phyloP scores from a whole-genome alignment of 805 yeast genomes.

The Saturnispora sekii region DNA sequence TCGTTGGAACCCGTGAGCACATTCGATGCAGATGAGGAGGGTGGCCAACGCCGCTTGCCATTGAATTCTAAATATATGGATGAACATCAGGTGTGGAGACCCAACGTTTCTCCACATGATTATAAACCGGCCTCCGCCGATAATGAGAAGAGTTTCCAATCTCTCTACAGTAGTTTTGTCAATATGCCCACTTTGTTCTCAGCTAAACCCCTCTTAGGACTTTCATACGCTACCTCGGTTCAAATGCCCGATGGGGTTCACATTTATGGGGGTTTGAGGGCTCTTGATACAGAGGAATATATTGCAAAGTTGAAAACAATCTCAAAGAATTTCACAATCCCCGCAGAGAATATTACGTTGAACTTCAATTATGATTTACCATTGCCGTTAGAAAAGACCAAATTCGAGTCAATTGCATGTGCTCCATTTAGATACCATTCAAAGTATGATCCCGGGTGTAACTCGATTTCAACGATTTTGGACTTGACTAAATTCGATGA shows the following conservation, averaged over 20 bases:
- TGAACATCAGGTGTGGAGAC: conserved; percentile 10
- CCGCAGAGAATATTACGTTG: conserved; percentile 24
- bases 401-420: conserved; percentile 34
- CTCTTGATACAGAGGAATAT: conserved; percentile 18
- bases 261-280: conserved; percentile 37
- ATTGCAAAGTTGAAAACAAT: conserved; percentile 16
- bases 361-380: conserved; percentile 32
- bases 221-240: conserved; percentile 36
- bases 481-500: conserved; percentile 8
- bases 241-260: conserved; percentile 30
- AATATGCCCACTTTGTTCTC: conserved; percentile 31
- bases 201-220: conserved; percentile 31
- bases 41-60: background rate
- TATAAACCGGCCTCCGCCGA: conserved; percentile 9
- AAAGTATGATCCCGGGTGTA: conserved; percentile 32
- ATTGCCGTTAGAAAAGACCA: conserved; percentile 33
- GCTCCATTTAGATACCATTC: conserved; percentile 31
- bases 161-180: conserved; percentile 16
- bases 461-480: conserved; percentile 22
- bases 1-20: background rate
- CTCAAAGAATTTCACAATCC: conserved; percentile 26
- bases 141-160: conserved; percentile 4
- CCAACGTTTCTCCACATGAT: conserved; percentile 1
- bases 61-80: conserved; percentile 1
- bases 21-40: background rate